Conservation (phyloP, 495 filamentous ascomycete species). For the Neurospora africana region DNA sequence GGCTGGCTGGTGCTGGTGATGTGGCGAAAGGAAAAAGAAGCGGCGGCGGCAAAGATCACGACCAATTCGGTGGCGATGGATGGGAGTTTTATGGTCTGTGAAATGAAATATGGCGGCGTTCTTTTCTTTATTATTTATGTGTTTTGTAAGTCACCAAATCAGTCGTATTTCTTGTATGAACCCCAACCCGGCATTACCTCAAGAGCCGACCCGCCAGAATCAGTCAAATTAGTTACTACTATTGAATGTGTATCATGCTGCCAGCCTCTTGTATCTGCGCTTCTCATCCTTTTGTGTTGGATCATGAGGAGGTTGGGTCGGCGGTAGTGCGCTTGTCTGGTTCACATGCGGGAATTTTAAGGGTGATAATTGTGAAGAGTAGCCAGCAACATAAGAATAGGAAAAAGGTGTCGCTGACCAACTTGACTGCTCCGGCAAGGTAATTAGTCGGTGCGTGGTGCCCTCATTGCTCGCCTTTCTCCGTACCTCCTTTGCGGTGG, state of each 20-base stretch:
- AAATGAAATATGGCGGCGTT: slow-evolving; percentile 11
- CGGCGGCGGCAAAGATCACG: slow-evolving; percentile 7
- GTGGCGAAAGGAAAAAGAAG: not conserved
- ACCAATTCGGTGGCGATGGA: slow-evolving; percentile 24
- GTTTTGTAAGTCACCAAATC: not conserved
- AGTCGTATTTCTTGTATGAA: not conserved
- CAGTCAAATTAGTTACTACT: not conserved
- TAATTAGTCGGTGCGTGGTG: not conserved
- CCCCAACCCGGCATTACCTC: not conserved
- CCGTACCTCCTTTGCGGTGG: not conserved
- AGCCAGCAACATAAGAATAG: not conserved
- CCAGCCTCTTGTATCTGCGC: not conserved
- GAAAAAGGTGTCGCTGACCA: not conserved
- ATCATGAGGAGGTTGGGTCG: not conserved
- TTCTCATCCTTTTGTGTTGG: not conserved
- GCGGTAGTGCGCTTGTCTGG: not conserved
- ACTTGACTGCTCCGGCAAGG: not conserved
- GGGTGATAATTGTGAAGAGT: not conserved
- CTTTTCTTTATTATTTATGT: not conserved
- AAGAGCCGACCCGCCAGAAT: not conserved
- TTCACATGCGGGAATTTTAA: not conserved
- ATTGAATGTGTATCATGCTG: not conserved
- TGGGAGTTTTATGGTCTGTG: slow-evolving; percentile 45
- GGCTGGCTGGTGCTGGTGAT: not conserved
- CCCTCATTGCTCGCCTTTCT: not conserved